Evolutionary conservation across 2,329 filamentous ascomycete species (phyloP), one percentile per base, ranked within the genome.

Genomic region (Colletotrichum nymphaeae): DNA sequence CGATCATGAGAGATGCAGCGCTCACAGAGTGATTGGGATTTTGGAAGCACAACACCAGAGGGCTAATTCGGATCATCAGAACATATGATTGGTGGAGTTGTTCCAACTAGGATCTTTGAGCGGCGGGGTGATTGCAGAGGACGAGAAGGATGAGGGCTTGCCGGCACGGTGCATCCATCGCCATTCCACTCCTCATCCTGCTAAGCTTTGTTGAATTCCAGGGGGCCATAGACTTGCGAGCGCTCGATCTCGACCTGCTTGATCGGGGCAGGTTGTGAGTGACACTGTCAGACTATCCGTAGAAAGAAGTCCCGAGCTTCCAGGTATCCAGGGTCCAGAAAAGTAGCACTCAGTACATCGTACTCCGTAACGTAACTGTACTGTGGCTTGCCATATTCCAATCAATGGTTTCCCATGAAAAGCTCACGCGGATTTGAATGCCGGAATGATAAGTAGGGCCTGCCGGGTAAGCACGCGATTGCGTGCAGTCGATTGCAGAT

Each of bases 401-500:
- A 28, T 37, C n/a, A 6, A 14, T n/a, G 14, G 22, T 46, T 22
- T 35, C 32, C 35, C 35, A 4, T 37, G 7, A 16, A 46, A 22
- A n/a, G 35, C 19, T 19, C 35, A 37, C 9, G 32, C 32, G 32
- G 57, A 4, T 32, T 69, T 46, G 24, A 30, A 37, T 67, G 14
- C 30, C 56, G 42, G 30, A 32, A 24, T 32, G 60, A 70, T 65
- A 52, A 67, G 60, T 19, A 55, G 60, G 67, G 22, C 60, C 70
- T 60, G 67, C 66, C n/a, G 35, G 22, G 56, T 32, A 59, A 73
- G 70, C 70, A 73, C 66, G 70, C 70, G 60, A 73, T 69, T 65
- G 67, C 60, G 55, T 46, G 55, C 68, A 55, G 37, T 52, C 46
- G 46, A 55, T 64, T 65, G 66, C 55, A 64, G 53, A 53, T 56